Percentiles rank a stretch among this genome's conserved stretches.
Conservation (phyloP, 345 rosid species). For the Brassica carinata region DNA sequence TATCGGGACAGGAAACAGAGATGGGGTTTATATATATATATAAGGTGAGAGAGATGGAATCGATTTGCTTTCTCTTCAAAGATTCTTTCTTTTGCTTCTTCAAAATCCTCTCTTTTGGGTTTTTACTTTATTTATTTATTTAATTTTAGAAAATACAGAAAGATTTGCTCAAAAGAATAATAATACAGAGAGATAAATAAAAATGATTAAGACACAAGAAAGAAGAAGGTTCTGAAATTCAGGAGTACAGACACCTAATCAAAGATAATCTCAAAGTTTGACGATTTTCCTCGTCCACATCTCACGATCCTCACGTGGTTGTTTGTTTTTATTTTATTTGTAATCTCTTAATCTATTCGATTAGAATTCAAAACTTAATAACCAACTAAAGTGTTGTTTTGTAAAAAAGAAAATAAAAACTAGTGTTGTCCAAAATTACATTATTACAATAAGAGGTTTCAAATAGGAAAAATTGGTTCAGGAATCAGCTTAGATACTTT, state of each 20-base stretch:
- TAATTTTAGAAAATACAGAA: slow-evolving; percentile 10
- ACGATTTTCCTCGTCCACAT: slow-evolving; percentile 38
- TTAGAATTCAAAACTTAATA: neutral
- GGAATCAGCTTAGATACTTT: too few species aligned
- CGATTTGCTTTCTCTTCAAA: slow-evolving; percentile 29
- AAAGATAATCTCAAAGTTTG: slow-evolving; percentile 31
- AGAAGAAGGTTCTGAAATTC: slow-evolving; percentile 29
- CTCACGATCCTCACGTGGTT: slow-evolving; percentile 22
- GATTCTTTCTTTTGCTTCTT: slow-evolving; percentile 34
- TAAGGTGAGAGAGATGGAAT: slow-evolving; percentile 10
- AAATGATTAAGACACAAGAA: neutral
- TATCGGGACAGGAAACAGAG: neutral
- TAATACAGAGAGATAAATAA: neutral
- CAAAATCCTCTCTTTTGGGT: slow-evolving; percentile 35
- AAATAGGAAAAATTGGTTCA: too few species aligned
- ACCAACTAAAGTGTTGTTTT: neutral
- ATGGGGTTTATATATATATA: slow-evolving; percentile 1
- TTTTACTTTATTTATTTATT: neutral
- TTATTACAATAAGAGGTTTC: neutral
- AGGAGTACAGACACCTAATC: slow-evolving; percentile 22
- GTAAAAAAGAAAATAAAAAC: too few species aligned
- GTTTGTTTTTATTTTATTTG: neutral
- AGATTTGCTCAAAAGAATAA: neutral
- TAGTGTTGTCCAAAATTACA: neutral
- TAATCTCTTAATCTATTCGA: neutral